These are phyloP conservation scores for Orbilia ellipsospora DNA, from an alignment of 2,329 filamentous ascomycete species.

Conservation along the genomic window DNA sequence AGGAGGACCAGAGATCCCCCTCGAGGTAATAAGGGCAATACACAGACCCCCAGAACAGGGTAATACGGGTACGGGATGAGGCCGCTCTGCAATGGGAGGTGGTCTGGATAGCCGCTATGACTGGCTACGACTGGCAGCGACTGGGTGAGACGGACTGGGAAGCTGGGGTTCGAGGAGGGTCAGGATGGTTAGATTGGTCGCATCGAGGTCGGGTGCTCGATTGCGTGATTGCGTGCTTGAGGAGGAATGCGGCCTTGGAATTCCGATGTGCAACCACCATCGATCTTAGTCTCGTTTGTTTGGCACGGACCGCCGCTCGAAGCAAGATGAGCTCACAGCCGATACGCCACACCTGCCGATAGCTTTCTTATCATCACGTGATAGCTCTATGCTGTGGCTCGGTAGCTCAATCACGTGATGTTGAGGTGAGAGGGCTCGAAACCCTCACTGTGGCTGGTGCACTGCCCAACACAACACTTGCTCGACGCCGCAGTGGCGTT, in stretches of 20 bases:
- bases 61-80: too few species aligned
- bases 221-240: conserved; percentile 50
- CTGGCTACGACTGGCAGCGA: too few species aligned
- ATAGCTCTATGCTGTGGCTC: conserved; percentile 13
- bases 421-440: conserved; percentile 26
- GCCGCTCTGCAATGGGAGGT: not conserved
- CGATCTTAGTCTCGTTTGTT: too few species aligned
- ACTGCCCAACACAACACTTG: not conserved
- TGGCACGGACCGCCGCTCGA: not conserved
- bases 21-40: conserved; percentile 7
- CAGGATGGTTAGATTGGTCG: conserved; percentile 7
- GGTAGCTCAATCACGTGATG: conserved; percentile 22
- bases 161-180: not conserved
- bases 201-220: conserved; percentile 45
- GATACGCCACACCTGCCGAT: conserved; percentile 10
- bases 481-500: conserved; percentile 30
- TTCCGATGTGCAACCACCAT: not conserved
- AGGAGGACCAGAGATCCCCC: conserved; percentile 11
- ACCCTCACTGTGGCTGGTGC: conserved; percentile 47
- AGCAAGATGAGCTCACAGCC: conserved; percentile 5
- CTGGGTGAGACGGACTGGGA: not conserved
- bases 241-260: conserved; percentile 16
- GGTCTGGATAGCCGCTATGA: not conserved
- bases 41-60: not conserved
- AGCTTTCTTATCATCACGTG: conserved; percentile 23